phyloP scores from a whole-genome alignment of 192 early-diverging fungal species.

The Phycomyces blakesleeanus region DNA sequence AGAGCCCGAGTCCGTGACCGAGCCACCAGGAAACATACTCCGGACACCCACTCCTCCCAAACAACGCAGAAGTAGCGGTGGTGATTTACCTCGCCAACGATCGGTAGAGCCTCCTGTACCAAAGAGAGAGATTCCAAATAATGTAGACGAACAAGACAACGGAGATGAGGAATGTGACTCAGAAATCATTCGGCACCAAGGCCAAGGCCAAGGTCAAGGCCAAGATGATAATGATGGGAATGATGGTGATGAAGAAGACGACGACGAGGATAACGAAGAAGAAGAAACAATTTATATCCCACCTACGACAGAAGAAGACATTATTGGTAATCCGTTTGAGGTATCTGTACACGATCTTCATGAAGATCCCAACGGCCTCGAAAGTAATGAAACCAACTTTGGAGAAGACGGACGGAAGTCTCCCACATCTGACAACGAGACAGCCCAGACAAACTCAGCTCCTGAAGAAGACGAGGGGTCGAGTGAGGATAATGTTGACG shows the following conservation, averaged over 20 bases:
- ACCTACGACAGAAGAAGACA: background rate
- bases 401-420: background rate
- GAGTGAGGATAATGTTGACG: slow-evolving; percentile 24
- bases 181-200: no score
- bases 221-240: slow-evolving; percentile 3
- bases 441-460: background rate
- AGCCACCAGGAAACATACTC: background rate
- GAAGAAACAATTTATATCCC: slow-evolving; percentile 5
- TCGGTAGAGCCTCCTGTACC: background rate
- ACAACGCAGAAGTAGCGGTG: background rate
- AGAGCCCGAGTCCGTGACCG: slow-evolving; percentile 5
- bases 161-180: slow-evolving; percentile 15
- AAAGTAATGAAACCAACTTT: background rate
- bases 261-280: slow-evolving; percentile 11
- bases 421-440: background rate
- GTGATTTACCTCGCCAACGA: background rate
- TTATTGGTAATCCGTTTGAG: slow-evolving; percentile 9
- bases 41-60: background rate
- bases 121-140: background rate
- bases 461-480: slow-evolving; percentile 14
- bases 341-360: slow-evolving; percentile 2
- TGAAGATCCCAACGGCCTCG: background rate
- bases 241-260: slow-evolving; percentile 5
- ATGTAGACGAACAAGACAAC: background rate
- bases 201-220: background rate